These are phyloP conservation scores for Viridothelium virens DNA, from an alignment of 495 filamentous ascomycete genomes.

Conservation along the genomic window DNA sequence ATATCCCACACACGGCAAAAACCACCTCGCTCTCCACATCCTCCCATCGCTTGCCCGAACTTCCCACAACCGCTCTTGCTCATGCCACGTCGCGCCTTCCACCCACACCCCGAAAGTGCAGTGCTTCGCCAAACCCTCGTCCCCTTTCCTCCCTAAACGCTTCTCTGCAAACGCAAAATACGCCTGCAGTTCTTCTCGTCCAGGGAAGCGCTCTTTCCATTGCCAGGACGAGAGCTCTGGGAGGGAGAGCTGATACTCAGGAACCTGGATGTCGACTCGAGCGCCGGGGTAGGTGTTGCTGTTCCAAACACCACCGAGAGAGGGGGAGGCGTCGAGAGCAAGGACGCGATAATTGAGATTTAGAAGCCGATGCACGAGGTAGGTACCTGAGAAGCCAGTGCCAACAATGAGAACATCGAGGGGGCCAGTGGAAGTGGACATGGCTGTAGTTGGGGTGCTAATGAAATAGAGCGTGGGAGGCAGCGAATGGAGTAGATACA, in stretches of 20 bases:
- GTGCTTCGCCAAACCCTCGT: conserved; percentile 17
- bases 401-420: conserved; percentile 30
- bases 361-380: conserved; percentile 37
- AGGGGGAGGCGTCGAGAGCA: conserved; percentile 42
- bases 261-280: conserved; percentile 26
- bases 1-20: conserved; percentile 22
- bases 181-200: conserved; percentile 24
- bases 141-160: conserved; percentile 19
- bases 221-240: conserved; percentile 27
- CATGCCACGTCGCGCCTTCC: conserved; percentile 25
- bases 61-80: conserved; percentile 20
- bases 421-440: neutral
- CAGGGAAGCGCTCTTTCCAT: conserved; percentile 24
- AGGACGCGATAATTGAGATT: conserved; percentile 37
- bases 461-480: neutral
- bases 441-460: neutral
- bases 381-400: conserved; percentile 41
- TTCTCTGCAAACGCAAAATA: conserved; percentile 33
- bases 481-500: neutral
- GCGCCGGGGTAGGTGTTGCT: conserved; percentile 50
- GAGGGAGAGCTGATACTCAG: conserved; percentile 26
- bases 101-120: conserved; percentile 24
- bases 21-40: conserved; percentile 15
- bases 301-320: conserved; percentile 48
- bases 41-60: conserved; percentile 24